phyloP scores from a whole-genome alignment of 108 stramenopile species.

The Schizochytrium sp. region DNA sequence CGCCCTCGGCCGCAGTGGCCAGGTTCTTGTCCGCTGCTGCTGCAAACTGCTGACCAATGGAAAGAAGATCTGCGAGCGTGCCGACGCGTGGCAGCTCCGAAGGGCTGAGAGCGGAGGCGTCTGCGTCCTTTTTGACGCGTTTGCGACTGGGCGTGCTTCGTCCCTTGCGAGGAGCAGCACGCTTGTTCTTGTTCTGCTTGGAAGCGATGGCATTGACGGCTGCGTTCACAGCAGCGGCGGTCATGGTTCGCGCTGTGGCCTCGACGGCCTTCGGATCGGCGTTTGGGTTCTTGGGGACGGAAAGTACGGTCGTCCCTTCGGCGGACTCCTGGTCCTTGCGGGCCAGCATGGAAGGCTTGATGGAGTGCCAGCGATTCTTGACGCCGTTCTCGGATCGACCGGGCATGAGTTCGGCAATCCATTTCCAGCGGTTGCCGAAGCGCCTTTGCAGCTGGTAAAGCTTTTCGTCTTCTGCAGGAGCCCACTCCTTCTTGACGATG shows the following conservation, averaged over 20 bases:
- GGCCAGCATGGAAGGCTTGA: not conserved
- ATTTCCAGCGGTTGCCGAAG: slow-evolving; percentile 85
- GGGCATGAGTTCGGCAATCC: slow-evolving; percentile 72
- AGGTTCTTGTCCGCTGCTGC: not conserved
- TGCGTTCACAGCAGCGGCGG: not conserved
- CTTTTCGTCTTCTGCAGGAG: slow-evolving; percentile 69
- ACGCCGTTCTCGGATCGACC: slow-evolving; percentile 39
- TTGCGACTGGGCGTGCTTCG: not conserved
- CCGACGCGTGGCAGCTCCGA: not conserved
- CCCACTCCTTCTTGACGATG: slow-evolving; percentile 89
- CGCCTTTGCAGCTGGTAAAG: slow-evolving; percentile 66
- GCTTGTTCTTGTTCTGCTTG: not conserved
- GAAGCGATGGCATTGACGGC: not conserved
- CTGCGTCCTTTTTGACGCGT: not conserved
- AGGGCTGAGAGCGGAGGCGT: not conserved
- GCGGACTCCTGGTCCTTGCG: not conserved
- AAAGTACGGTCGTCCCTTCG: not conserved
- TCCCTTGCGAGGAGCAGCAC: not conserved
- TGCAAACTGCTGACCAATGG: not conserved
- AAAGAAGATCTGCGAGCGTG: not conserved
- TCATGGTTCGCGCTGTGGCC: not conserved
- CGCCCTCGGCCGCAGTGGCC: not conserved
- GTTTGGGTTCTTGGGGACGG: not conserved
- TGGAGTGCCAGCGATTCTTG: slow-evolving; percentile 19
- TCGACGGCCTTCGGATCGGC: not conserved